Conservation (phyloP, 352 stramenopile species). For the Plasmopara viticola region DNA sequence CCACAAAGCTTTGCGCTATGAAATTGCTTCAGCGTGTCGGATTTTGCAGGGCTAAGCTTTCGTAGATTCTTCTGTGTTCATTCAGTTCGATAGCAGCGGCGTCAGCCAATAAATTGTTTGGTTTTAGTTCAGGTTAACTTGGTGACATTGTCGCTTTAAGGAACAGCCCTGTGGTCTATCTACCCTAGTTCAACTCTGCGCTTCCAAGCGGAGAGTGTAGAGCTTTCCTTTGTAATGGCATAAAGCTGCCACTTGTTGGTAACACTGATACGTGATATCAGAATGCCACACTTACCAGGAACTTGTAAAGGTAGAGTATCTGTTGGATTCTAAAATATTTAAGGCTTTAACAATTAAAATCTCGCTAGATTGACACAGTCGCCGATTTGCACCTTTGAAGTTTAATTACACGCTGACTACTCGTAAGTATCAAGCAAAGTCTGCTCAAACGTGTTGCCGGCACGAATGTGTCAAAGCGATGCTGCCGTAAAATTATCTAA, state of each 20-base stretch:
- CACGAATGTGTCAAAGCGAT: no score
- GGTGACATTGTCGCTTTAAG: slow-evolving; percentile 25
- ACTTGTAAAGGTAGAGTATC: background rate
- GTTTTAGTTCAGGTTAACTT: slow-evolving; percentile 22
- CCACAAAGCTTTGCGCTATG: slow-evolving; percentile 75
- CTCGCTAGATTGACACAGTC: background rate
- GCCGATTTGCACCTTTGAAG: slow-evolving; percentile 15
- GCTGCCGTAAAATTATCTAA: no score
- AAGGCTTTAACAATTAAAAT: background rate
- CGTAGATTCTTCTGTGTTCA: slow-evolving; percentile 21
- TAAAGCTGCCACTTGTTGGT: no score
- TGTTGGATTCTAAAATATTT: background rate
- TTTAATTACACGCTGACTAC: slow-evolving; percentile 16
- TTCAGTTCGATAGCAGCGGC: slow-evolving; percentile 47
- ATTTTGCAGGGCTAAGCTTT: slow-evolving; percentile 24
- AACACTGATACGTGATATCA: no score
- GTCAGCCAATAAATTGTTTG: slow-evolving; percentile 44
- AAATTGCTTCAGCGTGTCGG: slow-evolving; percentile 27
- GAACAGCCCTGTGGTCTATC: slow-evolving; percentile 58
- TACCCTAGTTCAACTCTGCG: slow-evolving; percentile 19
- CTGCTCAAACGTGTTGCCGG: background rate
- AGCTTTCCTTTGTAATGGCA: slow-evolving; percentile 11
- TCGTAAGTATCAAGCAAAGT: background rate
- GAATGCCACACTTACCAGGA: slow-evolving; percentile 23
- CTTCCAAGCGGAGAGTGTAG: slow-evolving; percentile 28